Percentiles rank a stretch among this genome's conserved stretches.
Conservation (phyloP, 2,329 filamentous ascomycete genomes). For the Microdochium nivale region DNA sequence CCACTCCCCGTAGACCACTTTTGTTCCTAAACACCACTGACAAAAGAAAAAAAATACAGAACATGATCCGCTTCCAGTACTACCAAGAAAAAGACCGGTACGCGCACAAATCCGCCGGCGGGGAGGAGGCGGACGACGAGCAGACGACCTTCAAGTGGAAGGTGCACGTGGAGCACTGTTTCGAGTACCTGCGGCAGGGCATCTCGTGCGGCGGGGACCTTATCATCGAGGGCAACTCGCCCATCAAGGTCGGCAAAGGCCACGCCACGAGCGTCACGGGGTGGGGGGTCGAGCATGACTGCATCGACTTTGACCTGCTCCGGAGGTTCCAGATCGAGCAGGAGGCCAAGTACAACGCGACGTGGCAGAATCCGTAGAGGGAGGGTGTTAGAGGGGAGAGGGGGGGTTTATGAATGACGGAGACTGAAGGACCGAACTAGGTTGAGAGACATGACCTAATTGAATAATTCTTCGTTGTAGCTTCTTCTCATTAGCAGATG, state of each 20-base stretch:
- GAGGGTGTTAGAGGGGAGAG: neutral
- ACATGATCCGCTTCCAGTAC: constrained; percentile 1
- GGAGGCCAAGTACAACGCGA: neutral
- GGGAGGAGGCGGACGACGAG: neutral
- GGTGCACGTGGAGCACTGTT: constrained; percentile 1
- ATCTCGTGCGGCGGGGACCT: constrained; percentile 1
- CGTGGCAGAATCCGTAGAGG: neutral
- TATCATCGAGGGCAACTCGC: constrained; percentile 1
- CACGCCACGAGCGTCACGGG: constrained; percentile 1
- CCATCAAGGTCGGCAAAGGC: neutral
- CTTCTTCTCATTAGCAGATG: too few relatives aligned
- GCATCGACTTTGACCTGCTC: constrained; percentile 1
- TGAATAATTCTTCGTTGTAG: too few relatives aligned
- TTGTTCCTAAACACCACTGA: too few relatives aligned
- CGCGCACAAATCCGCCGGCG: neutral
- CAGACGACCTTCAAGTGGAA: neutral
- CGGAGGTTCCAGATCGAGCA: constrained; percentile 1
- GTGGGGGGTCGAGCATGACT: constrained; percentile 1
- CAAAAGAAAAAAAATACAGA: too few relatives aligned
- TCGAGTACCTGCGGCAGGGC: constrained; percentile 1
- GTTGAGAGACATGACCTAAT: too few relatives aligned
- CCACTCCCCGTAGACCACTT: too few relatives aligned
- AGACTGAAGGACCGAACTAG: too few relatives aligned
- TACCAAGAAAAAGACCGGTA: neutral
- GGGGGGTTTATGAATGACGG: neutral